These are phyloP conservation scores for Ceratocystis smalleyi DNA, from an alignment of 2,329 filamentous ascomycete genomes.

Conservation along the genomic window DNA sequence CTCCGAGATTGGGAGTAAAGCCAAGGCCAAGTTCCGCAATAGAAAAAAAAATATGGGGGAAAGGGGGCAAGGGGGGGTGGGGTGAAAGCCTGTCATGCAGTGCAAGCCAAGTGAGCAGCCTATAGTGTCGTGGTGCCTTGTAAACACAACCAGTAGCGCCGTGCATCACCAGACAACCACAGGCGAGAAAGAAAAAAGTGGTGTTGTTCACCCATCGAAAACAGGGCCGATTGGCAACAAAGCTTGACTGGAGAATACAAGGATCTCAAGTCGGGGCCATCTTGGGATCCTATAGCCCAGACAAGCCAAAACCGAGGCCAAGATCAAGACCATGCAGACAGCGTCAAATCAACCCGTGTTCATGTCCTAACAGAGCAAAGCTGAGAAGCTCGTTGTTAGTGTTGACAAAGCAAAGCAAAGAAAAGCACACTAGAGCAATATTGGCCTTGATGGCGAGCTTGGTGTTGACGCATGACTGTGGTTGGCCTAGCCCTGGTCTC, in stretches of 20 bases:
- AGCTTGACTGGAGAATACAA: background rate
- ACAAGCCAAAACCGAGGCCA: background rate
- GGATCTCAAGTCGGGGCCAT: background rate
- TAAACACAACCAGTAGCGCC: background rate
- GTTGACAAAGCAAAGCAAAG: no score
- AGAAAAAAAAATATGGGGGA: background rate
- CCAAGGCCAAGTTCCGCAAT: no score
- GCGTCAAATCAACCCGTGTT: background rate
- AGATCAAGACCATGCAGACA: background rate
- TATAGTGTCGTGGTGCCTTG: background rate
- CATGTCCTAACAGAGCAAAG: background rate
- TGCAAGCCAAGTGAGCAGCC: no score
- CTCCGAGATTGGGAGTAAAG: background rate
- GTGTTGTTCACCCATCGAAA: background rate
- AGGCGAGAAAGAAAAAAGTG: background rate
- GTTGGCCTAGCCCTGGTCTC: background rate
- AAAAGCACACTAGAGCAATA: no score
- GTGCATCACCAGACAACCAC: background rate
- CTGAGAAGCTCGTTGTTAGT: background rate
- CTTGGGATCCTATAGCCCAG: background rate
- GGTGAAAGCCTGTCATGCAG: no score
- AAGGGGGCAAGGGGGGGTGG: background rate
- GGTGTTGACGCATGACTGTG: no score
- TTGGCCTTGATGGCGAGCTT: no score
- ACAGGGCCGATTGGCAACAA: constrained; percentile 3